Evolutionary conservation across 2,329 filamentous ascomycete species (phyloP), one percentile per base, ranked within the genome.

Genomic region (Colletotrichum spinosum): DNA sequence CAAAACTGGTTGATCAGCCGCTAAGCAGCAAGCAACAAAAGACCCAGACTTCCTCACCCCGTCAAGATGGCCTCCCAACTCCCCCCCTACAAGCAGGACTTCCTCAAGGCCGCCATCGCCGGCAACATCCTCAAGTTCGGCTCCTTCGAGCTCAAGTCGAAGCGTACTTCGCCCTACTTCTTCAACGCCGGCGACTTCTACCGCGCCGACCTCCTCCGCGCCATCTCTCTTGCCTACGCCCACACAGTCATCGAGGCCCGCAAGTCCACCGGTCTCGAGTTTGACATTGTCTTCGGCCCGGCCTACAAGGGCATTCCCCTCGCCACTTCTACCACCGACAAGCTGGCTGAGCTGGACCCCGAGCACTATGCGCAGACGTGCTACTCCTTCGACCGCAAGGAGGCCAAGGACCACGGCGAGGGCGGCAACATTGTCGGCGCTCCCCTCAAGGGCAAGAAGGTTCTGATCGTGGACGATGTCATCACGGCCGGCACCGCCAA

Each of bases 221-320:
- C 93, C 61, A 92, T 97, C 71, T 88, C 91, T 56, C 86, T 88
- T 45, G 94, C 95, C 65, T 98, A 95, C 79, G 95, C 95, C 48
- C 79, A 85, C 69, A 84, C 88, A 61, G 88, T 91, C 72, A 80
- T 83, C 69, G 77, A 84, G 53, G 80, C 83, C 17, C 78, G 80
- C 71, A 71, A 77, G 49, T 73, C 79, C 39, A 59, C 71, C 33
- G 72, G 71, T 13, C 80, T 87, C 50, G 79, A 86, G 38, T 90
- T 97, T 77, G 95, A 98, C 76, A 86, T 98, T 72, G 84, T 98
- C 74, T 98, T 98, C 78, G 94, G 88, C 13, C 95, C 96, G 3
- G 95, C 96, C 9, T 99, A 98, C 85, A 99, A 98, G 83, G 96
- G 96, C 49, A 97, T 98, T 69, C 93, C 94, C 1, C 87, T 98